Conservation (phyloP, 2,329 filamentous ascomycete genomes). For the Sarocladium strictum region DNA sequence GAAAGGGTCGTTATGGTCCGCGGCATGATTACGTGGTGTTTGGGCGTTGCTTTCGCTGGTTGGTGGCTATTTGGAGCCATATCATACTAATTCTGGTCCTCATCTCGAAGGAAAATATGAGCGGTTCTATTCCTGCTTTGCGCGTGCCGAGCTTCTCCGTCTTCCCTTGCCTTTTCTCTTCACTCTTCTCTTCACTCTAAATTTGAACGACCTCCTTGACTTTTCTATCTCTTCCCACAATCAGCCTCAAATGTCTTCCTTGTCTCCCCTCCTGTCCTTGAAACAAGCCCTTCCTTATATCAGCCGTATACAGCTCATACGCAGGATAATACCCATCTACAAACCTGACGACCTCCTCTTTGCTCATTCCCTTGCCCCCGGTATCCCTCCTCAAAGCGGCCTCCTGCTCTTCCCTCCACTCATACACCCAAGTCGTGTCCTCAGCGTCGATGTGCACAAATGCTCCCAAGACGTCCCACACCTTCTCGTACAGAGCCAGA, state of each 20-base stretch:
- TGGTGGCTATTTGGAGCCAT: neutral
- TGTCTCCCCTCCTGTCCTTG: constrained; percentile 41
- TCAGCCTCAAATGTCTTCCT: constrained; percentile 39
- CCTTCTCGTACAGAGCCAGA: constrained; percentile 39
- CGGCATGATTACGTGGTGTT: neutral
- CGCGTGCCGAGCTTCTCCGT: too few species aligned
- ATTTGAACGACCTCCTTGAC: constrained; percentile 52
- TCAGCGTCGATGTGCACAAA: constrained; percentile 63
- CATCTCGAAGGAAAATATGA: too few species aligned
- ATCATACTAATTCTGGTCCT: too few species aligned
- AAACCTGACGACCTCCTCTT: constrained; percentile 71
- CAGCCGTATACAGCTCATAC: constrained; percentile 63
- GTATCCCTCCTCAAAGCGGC: constrained; percentile 57
- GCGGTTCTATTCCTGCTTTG: too few species aligned
- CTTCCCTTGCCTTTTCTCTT: too few species aligned
- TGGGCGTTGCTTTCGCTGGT: neutral
- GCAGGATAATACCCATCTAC: constrained; percentile 65
- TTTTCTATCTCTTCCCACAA: constrained; percentile 54
- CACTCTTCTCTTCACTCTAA: constrained; percentile 13
- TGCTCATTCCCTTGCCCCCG: constrained; percentile 65
- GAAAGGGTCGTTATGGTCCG: neutral
- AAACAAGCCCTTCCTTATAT: constrained; percentile 53
- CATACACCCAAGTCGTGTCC: constrained; percentile 70
- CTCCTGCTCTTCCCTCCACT: constrained; percentile 81
- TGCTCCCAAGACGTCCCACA: constrained; percentile 45